A percentile compares a stretch with the other conserved stretches of the same genome.
Conservation (phyloP, 2,329 filamentous ascomycete species). For the Seiridium cupressi region DNA sequence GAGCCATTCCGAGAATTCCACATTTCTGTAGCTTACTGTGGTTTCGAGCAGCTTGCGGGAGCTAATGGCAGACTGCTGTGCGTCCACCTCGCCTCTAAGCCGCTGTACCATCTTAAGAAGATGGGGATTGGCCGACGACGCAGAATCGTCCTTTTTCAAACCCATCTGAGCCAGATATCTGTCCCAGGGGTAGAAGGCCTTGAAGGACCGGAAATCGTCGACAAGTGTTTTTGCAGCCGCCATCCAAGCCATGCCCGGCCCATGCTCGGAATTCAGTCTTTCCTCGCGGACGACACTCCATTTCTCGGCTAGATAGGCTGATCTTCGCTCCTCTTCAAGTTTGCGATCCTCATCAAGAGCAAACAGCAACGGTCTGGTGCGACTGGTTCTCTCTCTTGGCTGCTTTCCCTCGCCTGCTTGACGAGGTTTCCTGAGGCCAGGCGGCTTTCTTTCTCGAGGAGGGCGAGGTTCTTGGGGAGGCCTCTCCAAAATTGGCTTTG, state of each 20-base stretch:
- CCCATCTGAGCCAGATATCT: conserved; percentile 61
- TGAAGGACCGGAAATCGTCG: conserved; percentile 62
- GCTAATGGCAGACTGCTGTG: conserved; percentile 10
- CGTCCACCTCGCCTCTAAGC: conserved; percentile 42
- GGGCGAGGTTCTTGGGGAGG: not conserved
- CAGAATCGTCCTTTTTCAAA: conserved; percentile 32
- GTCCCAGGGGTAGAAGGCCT: conserved; percentile 65
- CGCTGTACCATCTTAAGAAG: conserved; percentile 56
- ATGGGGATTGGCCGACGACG: conserved; percentile 34
- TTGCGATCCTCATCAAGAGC: conserved; percentile 25
- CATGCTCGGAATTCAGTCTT: conserved; percentile 29
- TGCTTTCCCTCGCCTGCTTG: not conserved
- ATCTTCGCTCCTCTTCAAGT: conserved; percentile 27
- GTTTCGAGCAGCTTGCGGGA: conserved; percentile 21
- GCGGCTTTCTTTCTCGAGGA: not conserved
- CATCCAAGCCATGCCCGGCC: conserved; percentile 55
- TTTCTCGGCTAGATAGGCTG: conserved; percentile 28
- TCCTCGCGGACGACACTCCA: conserved; percentile 37
- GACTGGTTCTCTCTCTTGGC: conserved; percentile 2
- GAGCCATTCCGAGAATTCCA: conserved; percentile 82
- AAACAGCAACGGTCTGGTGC: conserved; percentile 27
- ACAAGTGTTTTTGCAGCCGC: conserved; percentile 56
- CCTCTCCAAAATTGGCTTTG: not conserved
- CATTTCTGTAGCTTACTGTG: conserved; percentile 57
- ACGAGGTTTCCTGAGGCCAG: not conserved